These are phyloP conservation scores for Teunomyces stri DNA, from an alignment of 805 yeast genomes.

Conservation along the genomic window DNA sequence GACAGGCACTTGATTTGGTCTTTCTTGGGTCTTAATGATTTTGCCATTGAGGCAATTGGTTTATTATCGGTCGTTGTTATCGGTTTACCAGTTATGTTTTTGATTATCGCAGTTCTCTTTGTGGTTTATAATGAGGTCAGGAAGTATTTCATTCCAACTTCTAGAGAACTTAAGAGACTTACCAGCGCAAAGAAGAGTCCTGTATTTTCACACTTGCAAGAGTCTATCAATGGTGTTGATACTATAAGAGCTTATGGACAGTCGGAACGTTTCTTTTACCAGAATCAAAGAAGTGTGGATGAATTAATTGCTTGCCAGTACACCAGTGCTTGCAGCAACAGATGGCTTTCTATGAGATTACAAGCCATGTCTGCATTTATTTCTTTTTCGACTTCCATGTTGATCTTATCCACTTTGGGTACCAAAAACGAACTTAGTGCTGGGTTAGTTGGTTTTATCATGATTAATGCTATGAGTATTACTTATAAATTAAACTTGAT, in stretches of 20 bases:
- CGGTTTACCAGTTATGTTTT: conserved; percentile 32
- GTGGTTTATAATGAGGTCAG: conserved; percentile 31
- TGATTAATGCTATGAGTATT: conserved; percentile 34
- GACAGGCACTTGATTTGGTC: conserved; percentile 35
- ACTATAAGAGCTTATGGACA: conserved; percentile 34
- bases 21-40: conserved; percentile 21
- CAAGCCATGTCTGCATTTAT: conserved; percentile 34
- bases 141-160: conserved; percentile 31
- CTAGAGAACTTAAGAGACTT: conserved; percentile 34
- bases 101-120: conserved; percentile 24
- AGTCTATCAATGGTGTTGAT: conserved; percentile 35
- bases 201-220: conserved; percentile 35
- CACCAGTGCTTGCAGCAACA: conserved; percentile 21
- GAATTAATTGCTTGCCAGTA: conserved; percentile 20
- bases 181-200: conserved; percentile 32
- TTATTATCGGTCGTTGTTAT: conserved; percentile 30
- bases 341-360: conserved; percentile 40
- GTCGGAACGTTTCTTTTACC: conserved; percentile 26
- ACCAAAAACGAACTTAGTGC: conserved; percentile 25
- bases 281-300: conserved; percentile 24
- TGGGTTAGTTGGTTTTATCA: conserved; percentile 36
- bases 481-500: conserved; percentile 30
- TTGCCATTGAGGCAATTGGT: conserved; percentile 22
- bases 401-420: conserved; percentile 25
- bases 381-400: conserved; percentile 27